phyloP scores from a whole-genome alignment of 345 rosid genomes.

The Populus nigra region DNA sequence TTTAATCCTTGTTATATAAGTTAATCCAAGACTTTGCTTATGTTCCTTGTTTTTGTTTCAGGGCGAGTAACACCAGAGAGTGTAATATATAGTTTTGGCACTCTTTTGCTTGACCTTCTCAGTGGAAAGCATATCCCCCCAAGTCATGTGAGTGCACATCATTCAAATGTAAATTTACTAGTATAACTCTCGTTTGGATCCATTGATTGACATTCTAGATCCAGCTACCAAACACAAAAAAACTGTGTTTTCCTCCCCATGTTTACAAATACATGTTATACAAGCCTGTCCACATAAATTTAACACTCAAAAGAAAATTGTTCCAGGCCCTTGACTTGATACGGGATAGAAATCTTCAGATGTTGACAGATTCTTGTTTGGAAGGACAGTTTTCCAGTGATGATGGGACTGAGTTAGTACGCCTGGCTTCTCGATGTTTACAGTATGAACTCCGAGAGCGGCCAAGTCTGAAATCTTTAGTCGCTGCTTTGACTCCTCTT shows the following conservation, averaged over 20 bases:
- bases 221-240: background rate
- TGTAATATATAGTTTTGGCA: conserved; percentile 95
- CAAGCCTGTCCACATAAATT: background rate
- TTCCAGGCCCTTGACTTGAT: conserved; percentile 90
- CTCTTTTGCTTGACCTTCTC: conserved; percentile 90
- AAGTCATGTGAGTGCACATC: conserved; percentile 63
- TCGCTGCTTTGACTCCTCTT: conserved; percentile 76
- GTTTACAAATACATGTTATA: background rate
- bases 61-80: conserved; percentile 94
- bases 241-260: background rate
- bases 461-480: conserved; percentile 73
- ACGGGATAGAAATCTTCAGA: conserved; percentile 82
- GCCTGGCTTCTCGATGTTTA: conserved; percentile 88
- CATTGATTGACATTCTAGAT: background rate
- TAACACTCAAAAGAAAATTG: conserved; percentile 14
- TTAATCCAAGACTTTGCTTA: background rate
- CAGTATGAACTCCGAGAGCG: conserved; percentile 93
- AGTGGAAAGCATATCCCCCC: conserved; percentile 98
- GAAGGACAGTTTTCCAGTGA: conserved; percentile 81
- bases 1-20: background rate
- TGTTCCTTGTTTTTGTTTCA: conserved; percentile 21
- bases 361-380: conserved; percentile 87
- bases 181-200: background rate
- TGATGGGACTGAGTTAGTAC: conserved; percentile 85
- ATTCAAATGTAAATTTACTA: background rate